phyloP scores from a whole-genome alignment of 352 stramenopile genomes.

The Pythium phragmitis region DNA sequence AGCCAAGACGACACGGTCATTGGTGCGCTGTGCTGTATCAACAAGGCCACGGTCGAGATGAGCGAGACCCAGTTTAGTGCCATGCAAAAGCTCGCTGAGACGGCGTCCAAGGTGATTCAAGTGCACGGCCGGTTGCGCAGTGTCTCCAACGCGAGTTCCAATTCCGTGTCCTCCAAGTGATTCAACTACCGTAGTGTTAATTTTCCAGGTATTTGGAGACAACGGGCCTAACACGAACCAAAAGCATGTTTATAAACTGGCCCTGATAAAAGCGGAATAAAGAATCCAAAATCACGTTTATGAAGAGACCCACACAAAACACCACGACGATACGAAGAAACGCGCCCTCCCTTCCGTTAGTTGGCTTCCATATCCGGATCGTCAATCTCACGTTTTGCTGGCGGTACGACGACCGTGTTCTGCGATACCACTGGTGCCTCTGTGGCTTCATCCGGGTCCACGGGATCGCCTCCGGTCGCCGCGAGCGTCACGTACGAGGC shows the following conservation, averaged over 20 bases:
- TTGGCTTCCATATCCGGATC: slow-evolving; percentile 15
- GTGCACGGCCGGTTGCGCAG: slow-evolving; percentile 7
- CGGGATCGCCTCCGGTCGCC: slow-evolving; percentile 12
- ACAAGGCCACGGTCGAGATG: slow-evolving; percentile 39
- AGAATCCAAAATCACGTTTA: not conserved
- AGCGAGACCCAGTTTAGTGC: slow-evolving; percentile 52
- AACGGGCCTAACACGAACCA: too few species aligned
- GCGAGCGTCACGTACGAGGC: slow-evolving; percentile 13
- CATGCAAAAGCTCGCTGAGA: slow-evolving; percentile 44
- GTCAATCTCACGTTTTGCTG: slow-evolving; percentile 11
- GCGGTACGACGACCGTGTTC: not conserved
- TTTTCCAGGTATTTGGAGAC: too few species aligned
- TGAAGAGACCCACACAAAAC: not conserved
- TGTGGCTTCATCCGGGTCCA: slow-evolving; percentile 17
- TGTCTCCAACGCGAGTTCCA: not conserved
- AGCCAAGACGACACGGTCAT: slow-evolving; percentile 33
- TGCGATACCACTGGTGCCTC: not conserved
- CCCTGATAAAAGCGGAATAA: too few species aligned
- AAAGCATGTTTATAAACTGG: too few species aligned
- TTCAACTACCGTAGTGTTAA: too few species aligned
- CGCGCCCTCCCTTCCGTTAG: not conserved
- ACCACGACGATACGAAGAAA: not conserved
- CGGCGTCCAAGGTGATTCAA: slow-evolving; percentile 10
- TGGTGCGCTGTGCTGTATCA: slow-evolving; percentile 54
- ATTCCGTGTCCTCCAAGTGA: not conserved